phyloP scores from a whole-genome alignment of 306 rosid species.

The Quercus glauca region DNA sequence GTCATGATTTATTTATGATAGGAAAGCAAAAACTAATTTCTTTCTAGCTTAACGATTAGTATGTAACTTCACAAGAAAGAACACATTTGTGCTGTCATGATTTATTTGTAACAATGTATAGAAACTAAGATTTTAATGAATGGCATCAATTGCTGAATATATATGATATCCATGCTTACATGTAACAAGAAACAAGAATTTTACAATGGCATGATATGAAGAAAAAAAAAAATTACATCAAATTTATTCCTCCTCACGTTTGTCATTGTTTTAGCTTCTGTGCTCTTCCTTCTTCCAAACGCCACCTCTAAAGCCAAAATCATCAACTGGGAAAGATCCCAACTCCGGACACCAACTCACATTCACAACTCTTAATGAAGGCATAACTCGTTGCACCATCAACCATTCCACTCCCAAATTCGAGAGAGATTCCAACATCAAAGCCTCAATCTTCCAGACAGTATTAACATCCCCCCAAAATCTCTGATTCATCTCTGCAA shows the following conservation, averaged over 20 bases:
- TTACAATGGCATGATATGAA: background rate
- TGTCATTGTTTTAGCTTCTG: background rate
- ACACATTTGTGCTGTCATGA: background rate
- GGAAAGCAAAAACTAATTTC: background rate
- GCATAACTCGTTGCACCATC: conserved; percentile 17
- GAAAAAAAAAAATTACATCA: too few species aligned
- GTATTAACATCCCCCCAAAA: conserved; percentile 23
- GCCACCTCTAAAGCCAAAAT: conserved; percentile 27
- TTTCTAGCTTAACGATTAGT: background rate
- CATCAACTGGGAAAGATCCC: conserved; percentile 20
- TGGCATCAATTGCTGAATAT: background rate
- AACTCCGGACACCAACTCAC: conserved; percentile 35
- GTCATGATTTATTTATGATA: background rate
- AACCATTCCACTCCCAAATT: conserved; percentile 28
- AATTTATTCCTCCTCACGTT: too few species aligned
- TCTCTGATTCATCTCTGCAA: conserved; percentile 1
- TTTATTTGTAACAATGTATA: background rate
- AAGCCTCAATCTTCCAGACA: conserved; percentile 32
- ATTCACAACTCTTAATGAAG: conserved; percentile 13
- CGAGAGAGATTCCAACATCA: conserved; percentile 25
- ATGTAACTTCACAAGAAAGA: background rate
- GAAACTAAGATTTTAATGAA: background rate
- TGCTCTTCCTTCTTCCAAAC: conserved; percentile 32
- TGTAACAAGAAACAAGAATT: background rate
- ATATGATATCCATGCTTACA: background rate